Evolutionary conservation across 2,329 filamentous ascomycete genomes (phyloP), one percentile per base, ranked within the genome.

Genomic region (Aurifilum marmelostoma): DNA sequence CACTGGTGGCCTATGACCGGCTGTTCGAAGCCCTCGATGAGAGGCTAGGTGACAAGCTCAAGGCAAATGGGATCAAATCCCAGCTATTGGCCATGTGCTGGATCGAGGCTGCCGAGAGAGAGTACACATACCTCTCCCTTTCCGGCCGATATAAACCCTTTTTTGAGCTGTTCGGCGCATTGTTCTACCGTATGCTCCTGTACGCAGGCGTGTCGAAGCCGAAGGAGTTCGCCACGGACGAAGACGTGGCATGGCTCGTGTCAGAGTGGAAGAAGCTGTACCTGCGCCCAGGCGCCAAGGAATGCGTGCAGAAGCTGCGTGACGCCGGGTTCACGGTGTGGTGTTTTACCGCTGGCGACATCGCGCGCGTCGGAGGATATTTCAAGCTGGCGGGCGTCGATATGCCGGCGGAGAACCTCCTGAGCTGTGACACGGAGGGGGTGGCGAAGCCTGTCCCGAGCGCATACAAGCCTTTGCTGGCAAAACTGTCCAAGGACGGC

Each of bases 341-440:
- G 84, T 81, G 79, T 65, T 77, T 87, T 43, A 86, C 85, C 0
- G 82, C 83, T 0, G 84, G 80, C 0, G 84, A 87, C 71, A 73
- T 79, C 1, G 74, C 77, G 62, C 76, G 84, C 5, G 84, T 87
- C 3, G 72, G 76, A 3, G 84, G 83, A 1, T 87, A 87, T 71
- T 87, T 87, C 70, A 71, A 76, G 50, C 75, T 77, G 0, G 82
- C 76, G 0, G 83, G 81, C 0, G 76, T 86, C 3, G 80, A 83
- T 1, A 82, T 87, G 78, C 82, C 83, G 0, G 65, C 73, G 1
- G 82, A 82, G 72, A 83, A 85, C 67, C 76, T 87, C 11, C 71
- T 85, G 18, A 81, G 78, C 14, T 88, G 85, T 69, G 84, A 87
- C 72, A 75, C 73, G 0, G 73, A 73, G 14, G 81, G 81, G 0